Base-by-base conservation (phyloP, 352 stramenopile genomes). In the Globisporangium ultimum region DNA sequence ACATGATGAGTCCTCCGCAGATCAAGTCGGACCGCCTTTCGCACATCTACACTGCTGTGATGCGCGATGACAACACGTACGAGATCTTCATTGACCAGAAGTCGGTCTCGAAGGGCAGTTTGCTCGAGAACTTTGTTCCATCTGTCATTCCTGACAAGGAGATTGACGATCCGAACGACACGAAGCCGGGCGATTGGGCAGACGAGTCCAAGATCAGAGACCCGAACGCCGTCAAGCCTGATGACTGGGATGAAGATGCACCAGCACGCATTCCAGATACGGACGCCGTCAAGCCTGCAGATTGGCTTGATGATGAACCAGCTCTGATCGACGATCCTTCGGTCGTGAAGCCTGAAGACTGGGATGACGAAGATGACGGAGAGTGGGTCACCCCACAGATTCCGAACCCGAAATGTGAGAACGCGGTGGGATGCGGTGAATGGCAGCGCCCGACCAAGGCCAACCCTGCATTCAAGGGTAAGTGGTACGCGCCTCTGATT, bases 361-460 rank as follows among this genome's bases (percentile, higher is more conserved):
- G 93, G 93, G 92, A 98, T 46, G 93, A 98, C 53, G 89, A 97
- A 54, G 80, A 97, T 48, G 91, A 98, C 40, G 93, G 93, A 17
- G 83, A 97, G 28, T 98, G 87, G 72, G 72, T 98, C 22, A 63
- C 88, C 9, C 89, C 87, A n/a, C 69, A 91, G 71, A 84, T 98
- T 34, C 61, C 76, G 1, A 98, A 98, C 70, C 91, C 92, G 0
- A 90, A 89, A 60, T 98, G 93, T 52, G 76, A 78, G 1, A 50
- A 70, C 0, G 85, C 78, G 12, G 83, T 83, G 51, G 93, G 93
- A n/a, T 98, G 93, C 59, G 94, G 94, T n/a, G 66, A 87, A 63
- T 98, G 94, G 94, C 75, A 79, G 48, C 75, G 69, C 22, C 90
- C 93, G 1, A 89, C 80, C 5, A 98, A 95, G 58, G 40, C 66